phyloP scores from a whole-genome alignment of 1,139 yeast genomes.

The Candida dubliniensis region DNA sequence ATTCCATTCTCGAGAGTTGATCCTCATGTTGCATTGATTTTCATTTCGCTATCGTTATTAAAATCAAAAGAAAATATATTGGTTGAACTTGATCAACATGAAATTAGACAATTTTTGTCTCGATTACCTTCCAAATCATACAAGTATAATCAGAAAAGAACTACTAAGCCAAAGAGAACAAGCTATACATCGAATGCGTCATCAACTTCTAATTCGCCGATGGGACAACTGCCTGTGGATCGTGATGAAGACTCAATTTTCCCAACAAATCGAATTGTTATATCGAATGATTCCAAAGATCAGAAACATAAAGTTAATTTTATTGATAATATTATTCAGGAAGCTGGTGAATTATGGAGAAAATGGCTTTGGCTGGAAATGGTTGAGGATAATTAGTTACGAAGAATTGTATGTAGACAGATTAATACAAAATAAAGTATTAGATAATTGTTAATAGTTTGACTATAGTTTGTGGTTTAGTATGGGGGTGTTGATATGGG shows the following conservation, averaged over 20 bases:
- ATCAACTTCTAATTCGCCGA: slow-evolving; percentile 13
- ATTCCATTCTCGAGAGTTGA: slow-evolving; percentile 70
- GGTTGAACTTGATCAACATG: slow-evolving; percentile 86
- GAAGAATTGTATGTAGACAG: not conserved
- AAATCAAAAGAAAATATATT: slow-evolving; percentile 78
- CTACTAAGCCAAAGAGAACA: not conserved
- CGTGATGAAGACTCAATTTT: slow-evolving; percentile 6
- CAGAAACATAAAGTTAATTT: slow-evolving; percentile 47
- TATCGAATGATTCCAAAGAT: slow-evolving; percentile 37
- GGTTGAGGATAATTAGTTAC: slow-evolving; percentile 44
- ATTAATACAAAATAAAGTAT: no score
- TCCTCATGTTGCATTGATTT: slow-evolving; percentile 76
- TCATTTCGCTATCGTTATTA: slow-evolving; percentile 74
- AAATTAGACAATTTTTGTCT: slow-evolving; percentile 75
- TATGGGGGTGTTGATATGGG: no score
- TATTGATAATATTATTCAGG: slow-evolving; percentile 67
- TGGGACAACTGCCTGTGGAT: slow-evolving; percentile 8
- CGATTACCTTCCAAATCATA: slow-evolving; percentile 50
- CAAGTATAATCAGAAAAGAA: slow-evolving; percentile 23
- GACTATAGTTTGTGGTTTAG: no score
- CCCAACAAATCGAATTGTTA: slow-evolving; percentile 18
- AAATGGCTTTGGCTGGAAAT: slow-evolving; percentile 79
- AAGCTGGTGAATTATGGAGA: slow-evolving; percentile 88
- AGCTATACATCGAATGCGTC: slow-evolving; percentile 7
- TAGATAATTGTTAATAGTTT: no score